Evolutionary conservation across 768 basidiomycete species (phyloP).

Genomic region (Hortiboletus flavorubellus): DNA sequence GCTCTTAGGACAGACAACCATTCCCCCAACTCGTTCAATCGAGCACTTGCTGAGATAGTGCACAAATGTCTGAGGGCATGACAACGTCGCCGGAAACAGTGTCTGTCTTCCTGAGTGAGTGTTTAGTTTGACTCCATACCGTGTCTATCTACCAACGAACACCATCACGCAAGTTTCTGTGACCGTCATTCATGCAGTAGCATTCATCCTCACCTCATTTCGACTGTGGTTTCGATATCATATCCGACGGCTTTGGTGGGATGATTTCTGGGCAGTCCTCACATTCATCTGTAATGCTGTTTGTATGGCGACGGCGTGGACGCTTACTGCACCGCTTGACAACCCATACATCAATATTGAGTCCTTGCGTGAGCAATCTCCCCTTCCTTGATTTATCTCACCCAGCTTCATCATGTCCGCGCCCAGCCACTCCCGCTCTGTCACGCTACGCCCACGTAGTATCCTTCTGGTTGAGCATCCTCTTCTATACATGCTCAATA

Average conservation of each 20-base stretch:
- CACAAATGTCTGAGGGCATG: not conserved
- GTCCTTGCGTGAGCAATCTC: conserved; percentile 11
- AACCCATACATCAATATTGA: conserved; percentile 6
- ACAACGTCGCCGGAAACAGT: conserved; percentile 10
- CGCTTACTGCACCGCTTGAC: conserved; percentile 27
- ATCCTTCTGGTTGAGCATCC: conserved; percentile 19
- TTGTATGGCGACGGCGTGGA: conserved; percentile 16
- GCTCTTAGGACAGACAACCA: not conserved
- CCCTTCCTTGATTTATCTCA: not conserved
- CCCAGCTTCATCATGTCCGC: conserved; percentile 19
- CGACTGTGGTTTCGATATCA: conserved; percentile 26
- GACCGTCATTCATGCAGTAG: conserved; percentile 20
- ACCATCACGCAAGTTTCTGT: conserved; percentile 10
- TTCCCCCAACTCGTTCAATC: not conserved
- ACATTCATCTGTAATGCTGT: conserved; percentile 8
- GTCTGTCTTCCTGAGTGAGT: conserved; percentile 19
- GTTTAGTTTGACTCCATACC: not conserved
- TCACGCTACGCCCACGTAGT: conserved; percentile 17
- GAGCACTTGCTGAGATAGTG: not conserved
- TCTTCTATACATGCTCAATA: conserved; percentile 23
- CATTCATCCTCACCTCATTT: conserved; percentile 22
- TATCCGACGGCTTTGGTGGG: conserved; percentile 27
- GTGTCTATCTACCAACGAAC: not conserved
- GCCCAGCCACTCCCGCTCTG: conserved; percentile 17
- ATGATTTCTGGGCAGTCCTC: conserved; percentile 26